Evolutionary conservation across 495 filamentous ascomycete genomes (phyloP).

Genomic region (Bacidia rubella): DNA sequence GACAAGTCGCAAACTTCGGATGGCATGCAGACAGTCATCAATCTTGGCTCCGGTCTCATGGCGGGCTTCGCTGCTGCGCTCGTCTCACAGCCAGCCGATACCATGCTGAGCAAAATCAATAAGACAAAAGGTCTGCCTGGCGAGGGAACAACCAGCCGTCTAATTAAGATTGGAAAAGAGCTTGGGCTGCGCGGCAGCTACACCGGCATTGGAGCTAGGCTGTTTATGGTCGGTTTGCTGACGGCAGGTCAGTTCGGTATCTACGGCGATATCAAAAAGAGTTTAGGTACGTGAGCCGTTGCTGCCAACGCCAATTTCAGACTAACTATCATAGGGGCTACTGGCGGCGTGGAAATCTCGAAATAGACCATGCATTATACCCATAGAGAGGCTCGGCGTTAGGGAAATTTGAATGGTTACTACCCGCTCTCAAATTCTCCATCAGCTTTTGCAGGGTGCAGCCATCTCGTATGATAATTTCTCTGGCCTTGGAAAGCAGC

Average conservation of each 20-base stretch:
- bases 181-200: slow-evolving; percentile 82
- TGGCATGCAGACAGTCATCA: slow-evolving; percentile 69
- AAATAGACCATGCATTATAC: slow-evolving; percentile 20
- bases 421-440: no score
- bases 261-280: slow-evolving; percentile 66
- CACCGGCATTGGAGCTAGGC: slow-evolving; percentile 82
- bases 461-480: no score
- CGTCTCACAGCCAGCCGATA: slow-evolving; percentile 96
- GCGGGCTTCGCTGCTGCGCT: slow-evolving; percentile 95
- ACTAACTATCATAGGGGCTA: slow-evolving; percentile 56
- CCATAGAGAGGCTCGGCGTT: background rate
- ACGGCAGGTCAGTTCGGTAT: slow-evolving; percentile 96
- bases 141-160: slow-evolving; percentile 79
- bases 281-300: slow-evolving; percentile 12
- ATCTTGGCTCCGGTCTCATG: slow-evolving; percentile 89
- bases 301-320: background rate
- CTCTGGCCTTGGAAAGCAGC: no score
- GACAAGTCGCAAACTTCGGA: slow-evolving; percentile 69
- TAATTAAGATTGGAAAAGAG: slow-evolving; percentile 94
- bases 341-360: slow-evolving; percentile 67
- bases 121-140: slow-evolving; percentile 95
- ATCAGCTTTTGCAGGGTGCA: no score
- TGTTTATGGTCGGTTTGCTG: slow-evolving; percentile 48
- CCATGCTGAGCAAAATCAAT: slow-evolving; percentile 99
- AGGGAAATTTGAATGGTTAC: no score